Evolutionary conservation across 1,284 basidiomycete species (phyloP), one percentile per base, ranked within the genome.

Genomic region (Apiotrichum brassicae): DNA sequence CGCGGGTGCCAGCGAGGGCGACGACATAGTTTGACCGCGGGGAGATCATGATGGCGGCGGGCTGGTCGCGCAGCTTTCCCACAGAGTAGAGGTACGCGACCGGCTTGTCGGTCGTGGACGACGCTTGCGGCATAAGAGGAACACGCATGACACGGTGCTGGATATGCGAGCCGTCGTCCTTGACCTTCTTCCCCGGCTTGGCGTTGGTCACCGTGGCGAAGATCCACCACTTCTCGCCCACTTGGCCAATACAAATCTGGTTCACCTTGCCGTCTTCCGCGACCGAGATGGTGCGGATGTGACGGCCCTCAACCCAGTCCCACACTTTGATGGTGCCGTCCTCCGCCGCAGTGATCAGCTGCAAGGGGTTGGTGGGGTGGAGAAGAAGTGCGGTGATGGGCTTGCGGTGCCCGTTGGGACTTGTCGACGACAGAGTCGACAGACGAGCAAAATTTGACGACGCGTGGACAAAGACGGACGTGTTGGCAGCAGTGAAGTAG

Each of bases 241-340:
- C 60, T 43, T 64, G 51, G 18, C 65, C 64, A 23, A 65, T 49
- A 30, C 63, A 61, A 33, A 67, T 53, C 32, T 67, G 64, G 19
- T 55, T 39, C n/a, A 70, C 57, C 49, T 82, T 79, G 57, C 95
- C 84, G 6, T 88, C 82, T 51, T 85, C 80, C 36, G 78, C 56
- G 13, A 53, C 79, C 51, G 80, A 76, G 49, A 93, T 79, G 1
- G 83, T 86, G 56, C 84, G 82, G 48, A 97, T 76, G 14, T 95
- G 75, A 4, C 79, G 77, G 1, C 85, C 92, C 57, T 97, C 92
- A 45, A 94, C 76, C 69, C 87, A 94, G 74, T 97, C 91, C 94
- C 94, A 97, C 12, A 94, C 76, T 68, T 88, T 83, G 58, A 97
- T 73, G 23, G 79, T 80, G 12, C 93, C 94, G 62, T 93, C 87